phyloP scores from a whole-genome alignment of 1,139 yeast species.

The Scheffersomyces insectosa region DNA sequence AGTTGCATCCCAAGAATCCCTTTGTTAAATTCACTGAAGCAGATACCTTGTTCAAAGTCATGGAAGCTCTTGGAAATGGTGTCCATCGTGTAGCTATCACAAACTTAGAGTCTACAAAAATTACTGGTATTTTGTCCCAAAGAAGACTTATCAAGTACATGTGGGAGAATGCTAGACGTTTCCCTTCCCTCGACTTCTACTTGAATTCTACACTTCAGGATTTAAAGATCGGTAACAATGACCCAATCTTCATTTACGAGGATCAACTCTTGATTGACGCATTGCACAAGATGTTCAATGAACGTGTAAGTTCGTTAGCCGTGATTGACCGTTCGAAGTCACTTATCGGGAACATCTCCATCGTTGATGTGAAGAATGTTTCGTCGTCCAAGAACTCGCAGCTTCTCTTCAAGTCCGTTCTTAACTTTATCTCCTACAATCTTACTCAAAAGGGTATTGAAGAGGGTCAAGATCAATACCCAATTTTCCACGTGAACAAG shows the following conservation, averaged over 20 bases:
- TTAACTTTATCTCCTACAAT: slow-evolving; percentile 84
- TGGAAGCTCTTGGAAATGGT: slow-evolving; percentile 85
- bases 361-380: slow-evolving; percentile 87
- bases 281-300: slow-evolving; percentile 76
- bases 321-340: slow-evolving; percentile 81
- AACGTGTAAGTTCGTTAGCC: slow-evolving; percentile 86
- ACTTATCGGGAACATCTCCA: slow-evolving; percentile 87
- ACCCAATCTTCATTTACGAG: slow-evolving; percentile 78
- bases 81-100: slow-evolving; percentile 90
- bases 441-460: slow-evolving; percentile 86
- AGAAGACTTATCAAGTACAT: slow-evolving; percentile 78
- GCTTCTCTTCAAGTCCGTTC: slow-evolving; percentile 75
- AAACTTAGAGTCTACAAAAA: slow-evolving; percentile 41
- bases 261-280: slow-evolving; percentile 89
- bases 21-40: slow-evolving; percentile 71
- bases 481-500: slow-evolving; percentile 88
- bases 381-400: slow-evolving; percentile 84
- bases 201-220: slow-evolving; percentile 68
- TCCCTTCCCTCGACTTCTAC: slow-evolving; percentile 74
- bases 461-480: slow-evolving; percentile 94
- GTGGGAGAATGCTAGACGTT: slow-evolving; percentile 90
- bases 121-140: slow-evolving; percentile 84
- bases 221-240: slow-evolving; percentile 66
- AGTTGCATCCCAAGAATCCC: slow-evolving; percentile 83
- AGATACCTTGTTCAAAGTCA: slow-evolving; percentile 70